phyloP scores from a whole-genome alignment of 2,329 filamentous ascomycete species.

The Ophiostoma fasciatum region DNA sequence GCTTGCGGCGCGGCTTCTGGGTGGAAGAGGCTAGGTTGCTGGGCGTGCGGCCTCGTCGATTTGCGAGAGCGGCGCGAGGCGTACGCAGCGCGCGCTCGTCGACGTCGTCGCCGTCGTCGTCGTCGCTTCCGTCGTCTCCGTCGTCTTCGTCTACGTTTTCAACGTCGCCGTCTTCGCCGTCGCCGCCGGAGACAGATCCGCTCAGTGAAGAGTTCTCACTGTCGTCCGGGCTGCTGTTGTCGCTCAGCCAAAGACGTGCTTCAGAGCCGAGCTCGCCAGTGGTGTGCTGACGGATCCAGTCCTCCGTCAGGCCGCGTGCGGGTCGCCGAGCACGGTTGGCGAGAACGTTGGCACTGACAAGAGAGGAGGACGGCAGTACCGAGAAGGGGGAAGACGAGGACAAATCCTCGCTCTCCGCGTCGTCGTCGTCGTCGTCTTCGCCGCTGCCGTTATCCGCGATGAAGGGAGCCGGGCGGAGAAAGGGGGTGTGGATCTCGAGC shows the following conservation, averaged over 20 bases:
- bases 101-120: constrained; percentile 30
- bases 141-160: constrained; percentile 31
- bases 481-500: constrained; percentile 47
- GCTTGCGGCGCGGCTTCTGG: constrained; percentile 7
- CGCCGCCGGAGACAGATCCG: constrained; percentile 43
- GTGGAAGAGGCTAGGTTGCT: background rate
- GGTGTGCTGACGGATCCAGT: constrained; percentile 79
- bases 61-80: constrained; percentile 2
- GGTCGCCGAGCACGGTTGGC: constrained; percentile 47
- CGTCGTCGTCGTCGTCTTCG: constrained; percentile 20
- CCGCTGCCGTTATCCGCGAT: constrained; percentile 21
- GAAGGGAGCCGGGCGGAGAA: constrained; percentile 40
- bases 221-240: constrained; percentile 56
- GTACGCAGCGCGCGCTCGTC: constrained; percentile 7
- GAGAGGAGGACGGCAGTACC: constrained; percentile 15
- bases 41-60: background rate
- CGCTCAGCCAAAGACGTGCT: constrained; percentile 70
- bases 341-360: constrained; percentile 43
- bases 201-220: constrained; percentile 65
- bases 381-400: constrained; percentile 10
- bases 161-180: constrained; percentile 30
- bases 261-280: constrained; percentile 54
- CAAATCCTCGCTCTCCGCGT: constrained; percentile 11
- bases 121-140: too few relatives aligned
- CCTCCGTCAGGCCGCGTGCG: constrained; percentile 54